These are phyloP conservation scores for Hsuehochloa calcarea DNA, from an alignment of 176 grass and related monocot species.

Conservation along the genomic window DNA sequence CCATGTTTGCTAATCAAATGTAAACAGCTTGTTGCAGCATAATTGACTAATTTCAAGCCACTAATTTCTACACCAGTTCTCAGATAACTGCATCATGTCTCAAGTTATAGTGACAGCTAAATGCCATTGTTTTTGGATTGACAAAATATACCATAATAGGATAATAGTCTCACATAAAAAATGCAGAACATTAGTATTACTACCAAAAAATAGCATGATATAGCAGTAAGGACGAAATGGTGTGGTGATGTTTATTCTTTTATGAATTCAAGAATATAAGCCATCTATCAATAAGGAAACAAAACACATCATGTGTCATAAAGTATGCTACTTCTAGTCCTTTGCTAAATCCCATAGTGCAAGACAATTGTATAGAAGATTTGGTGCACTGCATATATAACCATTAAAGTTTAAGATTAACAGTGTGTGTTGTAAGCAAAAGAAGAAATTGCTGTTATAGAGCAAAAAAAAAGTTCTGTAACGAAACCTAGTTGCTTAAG, in stretches of 20 bases:
- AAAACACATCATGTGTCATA: neutral
- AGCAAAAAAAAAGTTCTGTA: neutral
- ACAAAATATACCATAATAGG: neutral
- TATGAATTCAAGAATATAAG: neutral
- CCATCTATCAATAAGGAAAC: neutral
- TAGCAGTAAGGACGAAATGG: neutral
- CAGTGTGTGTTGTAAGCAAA: neutral
- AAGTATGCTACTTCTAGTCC: neutral
- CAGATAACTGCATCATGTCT: neutral
- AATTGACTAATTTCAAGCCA: neutral
- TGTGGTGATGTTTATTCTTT: neutral
- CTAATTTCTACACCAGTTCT: neutral
- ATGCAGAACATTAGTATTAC: neutral
- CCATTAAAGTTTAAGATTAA: neutral
- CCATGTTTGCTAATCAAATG: neutral
- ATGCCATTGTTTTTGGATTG: neutral
- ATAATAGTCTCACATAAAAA: neutral
- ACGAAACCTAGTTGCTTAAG: neutral
- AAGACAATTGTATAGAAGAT: neutral
- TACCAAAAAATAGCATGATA: slow-evolving; percentile 8
- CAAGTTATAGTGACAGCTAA: neutral
- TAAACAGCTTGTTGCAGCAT: neutral
- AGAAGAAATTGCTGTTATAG: slow-evolving; percentile 16
- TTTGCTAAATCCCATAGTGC: neutral
- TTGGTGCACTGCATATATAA: neutral